Conservation (phyloP, 192 early-diverging fungal species). For the Coemansia sp. region DNA sequence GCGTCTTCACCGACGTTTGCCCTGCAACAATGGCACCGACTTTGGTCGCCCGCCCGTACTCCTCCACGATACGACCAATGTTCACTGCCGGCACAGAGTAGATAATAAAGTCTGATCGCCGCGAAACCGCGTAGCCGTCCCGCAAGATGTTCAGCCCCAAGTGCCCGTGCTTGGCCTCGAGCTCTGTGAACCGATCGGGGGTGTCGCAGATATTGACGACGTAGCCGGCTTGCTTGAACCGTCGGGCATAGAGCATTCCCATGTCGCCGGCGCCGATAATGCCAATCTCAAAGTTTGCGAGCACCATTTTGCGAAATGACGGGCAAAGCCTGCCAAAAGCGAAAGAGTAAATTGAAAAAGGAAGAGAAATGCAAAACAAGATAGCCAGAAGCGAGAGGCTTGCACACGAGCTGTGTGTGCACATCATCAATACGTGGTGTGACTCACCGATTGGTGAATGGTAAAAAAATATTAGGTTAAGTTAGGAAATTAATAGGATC, state of each 20-base stretch:
- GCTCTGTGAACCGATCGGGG: slow-evolving; percentile 67
- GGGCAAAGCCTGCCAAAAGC: not conserved
- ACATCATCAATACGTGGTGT: not conserved
- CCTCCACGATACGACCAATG: slow-evolving; percentile 73
- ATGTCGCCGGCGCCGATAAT: slow-evolving; percentile 96
- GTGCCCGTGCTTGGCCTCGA: slow-evolving; percentile 61
- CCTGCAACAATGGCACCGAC: slow-evolving; percentile 85
- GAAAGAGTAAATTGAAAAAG: not conserved
- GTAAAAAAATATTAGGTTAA: not conserved
- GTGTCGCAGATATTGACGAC: slow-evolving; percentile 87
- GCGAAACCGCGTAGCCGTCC: slow-evolving; percentile 83
- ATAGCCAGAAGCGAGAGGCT: not conserved
- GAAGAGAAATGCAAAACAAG: not conserved
- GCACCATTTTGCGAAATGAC: slow-evolving; percentile 18
- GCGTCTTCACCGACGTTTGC: slow-evolving; percentile 95
- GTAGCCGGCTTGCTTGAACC: slow-evolving; percentile 70
- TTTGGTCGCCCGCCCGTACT: slow-evolving; percentile 90
- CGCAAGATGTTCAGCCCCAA: slow-evolving; percentile 55
- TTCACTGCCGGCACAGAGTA: slow-evolving; percentile 94
- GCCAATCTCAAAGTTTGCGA: slow-evolving; percentile 63
- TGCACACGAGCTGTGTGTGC: too few relatives aligned
- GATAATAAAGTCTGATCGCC: slow-evolving; percentile 85
- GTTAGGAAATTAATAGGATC: not conserved
- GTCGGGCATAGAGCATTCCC: slow-evolving; percentile 84
- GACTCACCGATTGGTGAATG: not conserved